Conservation (phyloP, 1,139 yeast species). For the Blastobotrys ciferrii region DNA sequence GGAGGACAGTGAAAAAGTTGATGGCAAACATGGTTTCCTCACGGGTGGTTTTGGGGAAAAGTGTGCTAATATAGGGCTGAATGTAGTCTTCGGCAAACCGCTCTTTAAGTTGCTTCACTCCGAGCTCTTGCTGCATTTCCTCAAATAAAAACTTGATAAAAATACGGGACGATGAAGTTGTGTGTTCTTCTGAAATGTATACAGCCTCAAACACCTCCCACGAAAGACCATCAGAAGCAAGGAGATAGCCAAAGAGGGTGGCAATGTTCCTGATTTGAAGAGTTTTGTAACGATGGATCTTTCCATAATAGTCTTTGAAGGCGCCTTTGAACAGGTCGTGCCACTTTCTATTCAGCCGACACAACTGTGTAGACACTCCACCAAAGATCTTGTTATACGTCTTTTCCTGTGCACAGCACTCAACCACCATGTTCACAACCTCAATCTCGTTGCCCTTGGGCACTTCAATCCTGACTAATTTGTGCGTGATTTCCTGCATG, state of each 20-base stretch:
- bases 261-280: constrained; percentile 77
- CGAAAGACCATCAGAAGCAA: constrained; percentile 67
- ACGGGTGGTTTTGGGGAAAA: constrained; percentile 48
- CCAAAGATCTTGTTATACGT: constrained; percentile 88
- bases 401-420: constrained; percentile 83
- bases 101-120: constrained; percentile 51
- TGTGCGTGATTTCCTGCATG: constrained; percentile 91
- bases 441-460: constrained; percentile 38
- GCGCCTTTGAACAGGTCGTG: constrained; percentile 48
- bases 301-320: constrained; percentile 57
- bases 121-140: constrained; percentile 77
- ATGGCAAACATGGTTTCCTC: constrained; percentile 75
- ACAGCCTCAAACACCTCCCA: constrained; percentile 58
- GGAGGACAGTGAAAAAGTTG: constrained; percentile 91
- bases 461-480: constrained; percentile 49
- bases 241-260: constrained; percentile 79
- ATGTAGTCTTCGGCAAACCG: constrained; percentile 50
- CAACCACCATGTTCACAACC: constrained; percentile 72
- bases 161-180: constrained; percentile 79
- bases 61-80: constrained; percentile 32
- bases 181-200: constrained; percentile 63
- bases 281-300: constrained; percentile 67
- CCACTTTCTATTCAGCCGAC: constrained; percentile 56
- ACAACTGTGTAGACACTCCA: constrained; percentile 66
- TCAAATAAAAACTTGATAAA: constrained; percentile 78